phyloP scores from a whole-genome alignment of 2,329 filamentous ascomycete species.

The Salinomyces thailandicus region DNA sequence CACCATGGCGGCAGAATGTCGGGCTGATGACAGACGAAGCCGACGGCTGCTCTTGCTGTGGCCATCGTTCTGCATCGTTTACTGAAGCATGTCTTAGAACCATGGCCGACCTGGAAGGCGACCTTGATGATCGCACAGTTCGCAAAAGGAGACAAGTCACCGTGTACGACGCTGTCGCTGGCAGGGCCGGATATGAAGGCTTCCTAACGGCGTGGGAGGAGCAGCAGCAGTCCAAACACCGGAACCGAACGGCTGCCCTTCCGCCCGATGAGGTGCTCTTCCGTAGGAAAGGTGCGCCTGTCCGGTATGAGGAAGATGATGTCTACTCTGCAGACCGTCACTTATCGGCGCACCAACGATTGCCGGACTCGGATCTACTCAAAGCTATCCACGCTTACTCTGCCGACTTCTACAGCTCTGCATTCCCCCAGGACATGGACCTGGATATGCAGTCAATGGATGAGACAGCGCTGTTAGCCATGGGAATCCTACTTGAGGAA shows the following conservation, averaged over 20 bases:
- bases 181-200: slow-evolving; percentile 37
- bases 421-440: slow-evolving; percentile 13
- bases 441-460: slow-evolving; percentile 54
- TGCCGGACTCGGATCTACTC: slow-evolving; percentile 61
- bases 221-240: slow-evolving; percentile 23
- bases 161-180: slow-evolving; percentile 63
- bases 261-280: slow-evolving; percentile 65
- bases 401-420: slow-evolving; percentile 49
- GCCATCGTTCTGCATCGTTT: no score
- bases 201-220: slow-evolving; percentile 32
- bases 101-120: no score
- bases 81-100: no score
- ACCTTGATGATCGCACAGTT: no score
- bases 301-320: slow-evolving; percentile 59
- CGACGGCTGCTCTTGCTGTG: no score
- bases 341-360: slow-evolving; percentile 37
- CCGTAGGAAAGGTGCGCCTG: slow-evolving; percentile 51
- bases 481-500: slow-evolving; percentile 68
- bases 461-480: slow-evolving; percentile 64
- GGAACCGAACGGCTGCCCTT: slow-evolving; percentile 30
- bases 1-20: no score
- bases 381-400: slow-evolving; percentile 59
- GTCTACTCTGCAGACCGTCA: slow-evolving; percentile 56
- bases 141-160: slow-evolving; percentile 28
- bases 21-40: no score